A percentile compares a stretch with the other conserved stretches of the same genome.
Conservation (phyloP, 2,329 filamentous ascomycete species). For the Bipolaris victoriae region DNA sequence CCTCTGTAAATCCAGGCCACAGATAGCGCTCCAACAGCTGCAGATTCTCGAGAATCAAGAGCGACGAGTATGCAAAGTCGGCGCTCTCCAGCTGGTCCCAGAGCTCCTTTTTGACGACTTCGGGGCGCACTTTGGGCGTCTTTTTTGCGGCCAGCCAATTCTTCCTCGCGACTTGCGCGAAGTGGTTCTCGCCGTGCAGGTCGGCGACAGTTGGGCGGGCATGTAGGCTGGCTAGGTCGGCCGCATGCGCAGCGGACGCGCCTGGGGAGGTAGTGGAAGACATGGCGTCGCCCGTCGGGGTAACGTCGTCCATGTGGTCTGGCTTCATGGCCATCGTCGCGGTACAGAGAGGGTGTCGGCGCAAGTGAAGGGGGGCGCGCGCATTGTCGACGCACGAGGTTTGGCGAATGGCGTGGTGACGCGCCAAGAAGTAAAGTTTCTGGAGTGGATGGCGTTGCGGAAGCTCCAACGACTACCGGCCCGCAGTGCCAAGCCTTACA, state of each 20-base stretch:
- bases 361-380: slow-evolving; percentile 25
- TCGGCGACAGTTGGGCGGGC: slow-evolving; percentile 70
- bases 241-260: slow-evolving; percentile 30
- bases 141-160: slow-evolving; percentile 78
- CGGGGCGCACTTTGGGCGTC: slow-evolving; percentile 72
- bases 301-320: slow-evolving; percentile 36
- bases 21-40: slow-evolving; percentile 91
- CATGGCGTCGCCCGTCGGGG: slow-evolving; percentile 19
- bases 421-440: slow-evolving; percentile 42
- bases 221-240: slow-evolving; percentile 29
- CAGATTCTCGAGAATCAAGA: slow-evolving; percentile 85
- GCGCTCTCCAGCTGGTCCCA: slow-evolving; percentile 89
- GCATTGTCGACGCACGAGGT: slow-evolving; percentile 36
- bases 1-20: slow-evolving; percentile 90
- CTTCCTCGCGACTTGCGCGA: slow-evolving; percentile 75
- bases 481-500: slow-evolving; percentile 4
- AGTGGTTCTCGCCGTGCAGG: slow-evolving; percentile 69
- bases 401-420: slow-evolving; percentile 22
- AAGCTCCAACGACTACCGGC: slow-evolving; percentile 10
- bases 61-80: slow-evolving; percentile 75
- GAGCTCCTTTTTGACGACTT: slow-evolving; percentile 83
- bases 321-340: slow-evolving; percentile 16
- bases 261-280: slow-evolving; percentile 20
- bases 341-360: slow-evolving; percentile 14
- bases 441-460: slow-evolving; percentile 21